Percentiles rank a stretch among this genome's conserved stretches.
These are phyloP conservation scores for Erodium trifolium DNA, from an alignment of 441 rosid species.

Conservation along the genomic window DNA sequence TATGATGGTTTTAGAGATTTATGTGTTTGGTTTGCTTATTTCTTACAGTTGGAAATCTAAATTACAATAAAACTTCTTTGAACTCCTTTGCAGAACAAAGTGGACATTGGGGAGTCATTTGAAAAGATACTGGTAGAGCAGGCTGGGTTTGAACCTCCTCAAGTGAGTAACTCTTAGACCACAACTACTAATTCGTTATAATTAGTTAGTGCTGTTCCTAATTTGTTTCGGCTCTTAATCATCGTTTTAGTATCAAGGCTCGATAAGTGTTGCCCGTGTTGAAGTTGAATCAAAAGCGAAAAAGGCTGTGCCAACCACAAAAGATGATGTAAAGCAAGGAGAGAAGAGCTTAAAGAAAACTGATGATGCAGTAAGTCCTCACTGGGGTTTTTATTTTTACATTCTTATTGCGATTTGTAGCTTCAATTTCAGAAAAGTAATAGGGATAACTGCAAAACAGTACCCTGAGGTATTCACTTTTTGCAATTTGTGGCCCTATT, in stretches of 20 bases:
- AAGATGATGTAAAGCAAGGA: conserved; percentile 38
- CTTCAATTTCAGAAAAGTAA: background rate
- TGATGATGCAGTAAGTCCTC: conserved; percentile 41
- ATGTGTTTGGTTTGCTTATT: background rate
- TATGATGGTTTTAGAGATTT: background rate
- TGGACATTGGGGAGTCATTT: conserved; percentile 39
- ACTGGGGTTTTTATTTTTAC: background rate
- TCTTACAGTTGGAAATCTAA: background rate
- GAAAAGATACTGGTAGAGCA: conserved; percentile 43
- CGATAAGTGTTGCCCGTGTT: conserved; percentile 29
- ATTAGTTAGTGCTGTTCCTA: background rate
- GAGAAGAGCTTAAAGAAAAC: conserved; percentile 34
- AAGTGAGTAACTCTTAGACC: conserved; percentile 17
- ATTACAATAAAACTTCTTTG: background rate
- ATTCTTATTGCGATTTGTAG: background rate
- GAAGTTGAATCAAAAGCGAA: conserved; percentile 44
- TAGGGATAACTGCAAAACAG: no score
- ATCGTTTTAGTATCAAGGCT: conserved; percentile 25
- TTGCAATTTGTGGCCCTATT: no score
- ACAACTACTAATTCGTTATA: background rate
- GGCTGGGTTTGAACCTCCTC: conserved; percentile 38
- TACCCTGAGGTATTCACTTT: no score
- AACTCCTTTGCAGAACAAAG: conserved; percentile 41
- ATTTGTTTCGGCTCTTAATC: conserved; percentile 12
- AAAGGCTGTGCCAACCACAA: conserved; percentile 31